Conservation (phyloP, 169 alveolate species). For the Plasmodium adleri region DNA sequence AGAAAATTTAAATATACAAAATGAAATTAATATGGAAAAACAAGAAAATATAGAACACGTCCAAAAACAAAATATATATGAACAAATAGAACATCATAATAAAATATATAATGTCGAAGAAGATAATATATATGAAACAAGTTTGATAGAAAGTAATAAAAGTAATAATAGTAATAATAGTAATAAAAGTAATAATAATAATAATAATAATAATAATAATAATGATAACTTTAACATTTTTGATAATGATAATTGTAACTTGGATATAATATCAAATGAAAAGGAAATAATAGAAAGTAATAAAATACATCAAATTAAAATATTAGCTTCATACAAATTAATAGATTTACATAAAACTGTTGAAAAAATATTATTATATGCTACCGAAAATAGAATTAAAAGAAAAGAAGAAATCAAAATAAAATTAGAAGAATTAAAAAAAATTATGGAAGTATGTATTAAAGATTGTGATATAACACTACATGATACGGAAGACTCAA, state of each 20-base stretch:
- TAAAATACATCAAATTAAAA: slow-evolving; percentile 63
- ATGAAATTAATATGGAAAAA: neutral
- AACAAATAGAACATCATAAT: neutral
- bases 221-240: no score
- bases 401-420: slow-evolving; percentile 44
- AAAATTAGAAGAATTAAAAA: slow-evolving; percentile 55
- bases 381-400: slow-evolving; percentile 39
- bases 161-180: neutral
- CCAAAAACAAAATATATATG: neutral
- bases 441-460: slow-evolving; percentile 60
- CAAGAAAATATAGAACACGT: no score
- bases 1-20: neutral
- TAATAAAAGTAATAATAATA: neutral
- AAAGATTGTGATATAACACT: slow-evolving; percentile 71
- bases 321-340: slow-evolving; percentile 38
- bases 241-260: neutral
- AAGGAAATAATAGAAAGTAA: slow-evolving; percentile 45
- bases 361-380: slow-evolving; percentile 16
- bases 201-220: no score
- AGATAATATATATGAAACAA: neutral
- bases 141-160: neutral
- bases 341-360: slow-evolving; percentile 54
- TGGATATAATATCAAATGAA: slow-evolving; percentile 7
- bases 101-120: neutral
- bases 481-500: slow-evolving; percentile 56